phyloP scores from a whole-genome alignment of 805 yeast species.

The Candida xiaguanensis region DNA sequence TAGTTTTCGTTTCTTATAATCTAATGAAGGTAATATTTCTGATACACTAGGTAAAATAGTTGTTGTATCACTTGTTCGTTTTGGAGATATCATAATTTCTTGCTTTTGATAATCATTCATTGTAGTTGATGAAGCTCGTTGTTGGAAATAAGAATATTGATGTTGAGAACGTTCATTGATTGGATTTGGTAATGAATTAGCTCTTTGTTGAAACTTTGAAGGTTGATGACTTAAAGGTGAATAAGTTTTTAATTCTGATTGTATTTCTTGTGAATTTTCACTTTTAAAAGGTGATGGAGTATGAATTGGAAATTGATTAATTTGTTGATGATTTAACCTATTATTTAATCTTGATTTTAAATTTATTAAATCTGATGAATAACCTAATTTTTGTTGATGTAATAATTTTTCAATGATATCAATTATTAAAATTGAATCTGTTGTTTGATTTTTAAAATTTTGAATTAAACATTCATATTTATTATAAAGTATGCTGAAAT shows the following conservation, averaged over 20 bases:
- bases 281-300: not conserved
- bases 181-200: conserved; percentile 21
- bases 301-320: conserved; percentile 10
- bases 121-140: conserved; percentile 20
- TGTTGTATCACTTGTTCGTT: not conserved
- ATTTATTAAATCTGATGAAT: conserved; percentile 1
- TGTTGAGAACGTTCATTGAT: conserved; percentile 11
- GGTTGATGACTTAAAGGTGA: conserved; percentile 17
- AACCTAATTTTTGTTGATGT: not conserved
- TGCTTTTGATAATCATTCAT: conserved; percentile 10
- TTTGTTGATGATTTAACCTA: not conserved
- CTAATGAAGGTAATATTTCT: conserved; percentile 29
- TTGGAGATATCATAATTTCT: conserved; percentile 5
- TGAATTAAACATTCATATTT: conserved; percentile 47
- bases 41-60: conserved; percentile 31
- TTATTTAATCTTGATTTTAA: not conserved
- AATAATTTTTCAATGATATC: conserved; percentile 39
- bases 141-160: conserved; percentile 11
- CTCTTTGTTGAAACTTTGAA: conserved; percentile 11
- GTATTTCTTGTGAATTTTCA: conserved; percentile 15
- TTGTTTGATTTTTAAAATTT: conserved; percentile 46
- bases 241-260: conserved; percentile 14
- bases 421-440: conserved; percentile 50
- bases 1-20: conserved; percentile 6
- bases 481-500: conserved; percentile 39